Evolutionary conservation across 352 stramenopile genomes (phyloP).

Genomic region (Pythium utonaiense): DNA sequence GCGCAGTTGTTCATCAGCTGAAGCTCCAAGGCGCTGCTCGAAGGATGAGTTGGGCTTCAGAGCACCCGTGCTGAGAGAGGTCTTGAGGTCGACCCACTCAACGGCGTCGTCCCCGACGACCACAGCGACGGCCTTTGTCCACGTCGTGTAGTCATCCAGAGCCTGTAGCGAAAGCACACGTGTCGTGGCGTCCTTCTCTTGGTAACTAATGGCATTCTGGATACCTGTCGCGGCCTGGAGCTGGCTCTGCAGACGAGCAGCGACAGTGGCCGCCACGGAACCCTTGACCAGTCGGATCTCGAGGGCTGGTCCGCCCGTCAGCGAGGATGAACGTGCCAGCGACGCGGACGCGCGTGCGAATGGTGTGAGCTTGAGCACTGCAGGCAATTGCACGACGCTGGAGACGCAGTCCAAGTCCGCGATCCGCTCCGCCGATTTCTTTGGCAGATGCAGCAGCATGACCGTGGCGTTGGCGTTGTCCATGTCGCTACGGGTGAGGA

Average conservation of each 20-base stretch:
- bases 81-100: slow-evolving; percentile 68
- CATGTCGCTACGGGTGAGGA: slow-evolving; percentile 60
- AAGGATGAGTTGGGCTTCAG: slow-evolving; percentile 29
- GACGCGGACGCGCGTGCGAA: slow-evolving; percentile 57
- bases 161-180: slow-evolving; percentile 37
- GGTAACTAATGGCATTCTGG: slow-evolving; percentile 38
- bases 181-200: slow-evolving; percentile 16
- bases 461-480: slow-evolving; percentile 37
- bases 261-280: slow-evolving; percentile 16
- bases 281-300: slow-evolving; percentile 48
- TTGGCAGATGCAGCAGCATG: slow-evolving; percentile 55
- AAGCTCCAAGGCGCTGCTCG: slow-evolving; percentile 37
- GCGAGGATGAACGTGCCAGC: slow-evolving; percentile 26
- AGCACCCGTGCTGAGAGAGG: slow-evolving; percentile 37
- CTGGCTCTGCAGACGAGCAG: slow-evolving; percentile 27
- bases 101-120: slow-evolving; percentile 55
- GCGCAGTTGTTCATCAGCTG: too few relatives aligned
- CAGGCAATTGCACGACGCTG: slow-evolving; percentile 47
- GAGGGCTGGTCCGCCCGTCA: slow-evolving; percentile 33
- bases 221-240: slow-evolving; percentile 42
- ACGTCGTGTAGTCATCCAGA: slow-evolving; percentile 59
- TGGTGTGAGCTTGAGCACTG: slow-evolving; percentile 71
- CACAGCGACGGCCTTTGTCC: slow-evolving; percentile 42
- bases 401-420: slow-evolving; percentile 44
- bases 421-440: slow-evolving; percentile 36